Conservation (phyloP, 129 eudicot genomes). For the Flaveria brownii region DNA sequence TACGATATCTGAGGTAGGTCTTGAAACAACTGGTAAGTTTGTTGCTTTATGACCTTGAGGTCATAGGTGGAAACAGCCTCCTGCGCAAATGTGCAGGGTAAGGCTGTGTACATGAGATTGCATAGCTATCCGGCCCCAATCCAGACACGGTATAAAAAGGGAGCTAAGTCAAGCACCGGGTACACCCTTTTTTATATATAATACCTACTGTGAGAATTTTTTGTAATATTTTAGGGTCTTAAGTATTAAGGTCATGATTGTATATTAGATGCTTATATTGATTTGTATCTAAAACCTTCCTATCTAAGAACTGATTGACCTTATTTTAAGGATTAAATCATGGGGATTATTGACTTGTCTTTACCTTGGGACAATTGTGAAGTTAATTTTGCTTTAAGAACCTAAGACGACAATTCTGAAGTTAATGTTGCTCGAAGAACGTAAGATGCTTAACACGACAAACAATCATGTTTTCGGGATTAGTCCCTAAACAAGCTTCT, state of each 20-base stretch:
- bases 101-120: no score
- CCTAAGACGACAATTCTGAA: background rate
- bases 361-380: background rate
- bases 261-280: background rate
- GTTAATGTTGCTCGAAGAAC: slow-evolving; percentile 2
- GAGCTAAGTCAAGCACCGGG: no score
- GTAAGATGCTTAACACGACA: slow-evolving; percentile 14
- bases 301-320: background rate
- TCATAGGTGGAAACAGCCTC: no score
- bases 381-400: slow-evolving; percentile 8
- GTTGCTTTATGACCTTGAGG: no score
- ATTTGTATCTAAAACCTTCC: background rate
- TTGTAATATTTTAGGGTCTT: background rate
- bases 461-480: slow-evolving; percentile 20
- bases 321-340: slow-evolving; percentile 14
- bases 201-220: background rate
- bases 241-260: background rate
- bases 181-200: no score
- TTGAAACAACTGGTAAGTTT: no score
- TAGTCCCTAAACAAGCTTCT: slow-evolving; percentile 25
- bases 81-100: no score
- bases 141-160: no score
- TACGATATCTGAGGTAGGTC: background rate
- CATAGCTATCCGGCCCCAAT: no score
- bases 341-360: slow-evolving; percentile 1